These are phyloP conservation scores for Coniferiporia weirii DNA, from an alignment of 1,284 basidiomycete genomes.

Conservation along the genomic window DNA sequence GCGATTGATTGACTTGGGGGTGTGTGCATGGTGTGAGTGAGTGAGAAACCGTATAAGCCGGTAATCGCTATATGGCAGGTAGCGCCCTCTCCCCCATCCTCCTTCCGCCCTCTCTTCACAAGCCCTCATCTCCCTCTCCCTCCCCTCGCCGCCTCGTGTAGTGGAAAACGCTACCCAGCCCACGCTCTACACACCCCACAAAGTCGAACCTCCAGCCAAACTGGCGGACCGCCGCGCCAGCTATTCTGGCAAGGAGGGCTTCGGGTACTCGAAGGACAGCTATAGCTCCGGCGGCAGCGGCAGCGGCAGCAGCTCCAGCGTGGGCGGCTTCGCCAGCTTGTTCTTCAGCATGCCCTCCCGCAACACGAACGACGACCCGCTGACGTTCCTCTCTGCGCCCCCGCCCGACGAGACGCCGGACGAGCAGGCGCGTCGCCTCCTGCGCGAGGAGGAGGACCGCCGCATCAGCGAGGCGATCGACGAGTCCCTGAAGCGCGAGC, in stretches of 20 bases:
- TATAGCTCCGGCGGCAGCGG: slow-evolving; percentile 2
- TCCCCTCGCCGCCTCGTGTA: background rate
- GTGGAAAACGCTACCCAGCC: too few relatives aligned
- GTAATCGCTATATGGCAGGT: background rate
- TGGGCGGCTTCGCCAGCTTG: slow-evolving; percentile 1
- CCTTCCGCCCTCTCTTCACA: background rate
- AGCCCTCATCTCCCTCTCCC: background rate
- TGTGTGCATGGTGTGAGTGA: too few relatives aligned
- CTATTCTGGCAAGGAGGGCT: background rate
- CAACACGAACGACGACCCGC: slow-evolving; percentile 29
- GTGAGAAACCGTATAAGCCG: background rate
- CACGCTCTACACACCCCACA: too few relatives aligned
- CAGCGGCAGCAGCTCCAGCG: background rate
- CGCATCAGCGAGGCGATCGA: slow-evolving; percentile 52
- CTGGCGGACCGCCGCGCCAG: background rate
- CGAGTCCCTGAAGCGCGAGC: slow-evolving; percentile 45
- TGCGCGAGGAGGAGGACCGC: slow-evolving; percentile 39
- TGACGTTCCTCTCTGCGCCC: slow-evolving; percentile 29
- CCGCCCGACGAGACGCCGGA: slow-evolving; percentile 41
- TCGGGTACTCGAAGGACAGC: background rate
- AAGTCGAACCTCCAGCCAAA: background rate
- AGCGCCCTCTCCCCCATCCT: background rate
- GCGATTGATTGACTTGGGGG: background rate
- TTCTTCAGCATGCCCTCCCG: slow-evolving; percentile 9
- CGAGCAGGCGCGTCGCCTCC: slow-evolving; percentile 37